phyloP scores from a whole-genome alignment of 2,329 filamentous ascomycete species.

The Dendryphion nanum region DNA sequence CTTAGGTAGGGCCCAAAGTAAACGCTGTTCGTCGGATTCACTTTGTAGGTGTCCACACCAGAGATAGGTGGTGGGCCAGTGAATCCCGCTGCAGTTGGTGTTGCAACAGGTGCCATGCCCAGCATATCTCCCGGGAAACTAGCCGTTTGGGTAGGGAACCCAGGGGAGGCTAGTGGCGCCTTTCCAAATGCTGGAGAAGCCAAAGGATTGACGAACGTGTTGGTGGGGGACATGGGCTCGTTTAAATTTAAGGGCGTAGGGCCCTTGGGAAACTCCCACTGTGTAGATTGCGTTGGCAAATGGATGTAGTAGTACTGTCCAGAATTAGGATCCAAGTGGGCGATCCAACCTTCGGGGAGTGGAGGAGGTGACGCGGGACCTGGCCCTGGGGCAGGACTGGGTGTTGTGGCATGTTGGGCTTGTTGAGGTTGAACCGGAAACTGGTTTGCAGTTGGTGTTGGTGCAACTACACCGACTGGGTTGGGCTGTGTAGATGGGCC shows the following conservation, averaged over 20 bases:
- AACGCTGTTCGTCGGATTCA: conserved; percentile 90
- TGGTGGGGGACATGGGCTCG: conserved; percentile 78
- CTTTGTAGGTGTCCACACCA: conserved; percentile 91
- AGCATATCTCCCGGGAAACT: conserved; percentile 84
- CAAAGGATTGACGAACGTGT: conserved; percentile 48
- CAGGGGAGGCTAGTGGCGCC: conserved; percentile 69
- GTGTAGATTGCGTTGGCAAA: conserved; percentile 88
- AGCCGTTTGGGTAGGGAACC: conserved; percentile 78
- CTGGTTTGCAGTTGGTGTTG: conserved; percentile 29
- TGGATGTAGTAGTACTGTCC: conserved; percentile 99
- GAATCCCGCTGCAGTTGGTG: conserved; percentile 78
- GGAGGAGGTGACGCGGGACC: conserved; percentile 73
- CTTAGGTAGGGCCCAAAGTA: conserved; percentile 96
- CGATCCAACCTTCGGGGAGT: conserved; percentile 96
- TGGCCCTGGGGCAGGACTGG: conserved; percentile 55
- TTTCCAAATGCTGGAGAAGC: conserved; percentile 55
- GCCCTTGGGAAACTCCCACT: conserved; percentile 98
- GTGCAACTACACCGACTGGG: conserved; percentile 21
- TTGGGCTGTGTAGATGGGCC: conserved; percentile 30
- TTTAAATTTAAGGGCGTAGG: conserved; percentile 87
- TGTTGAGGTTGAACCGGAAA: conserved; percentile 15
- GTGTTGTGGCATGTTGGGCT: conserved; percentile 38
- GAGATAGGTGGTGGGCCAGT: conserved; percentile 83
- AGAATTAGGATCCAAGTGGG: conserved; percentile 90
- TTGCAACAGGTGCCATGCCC: conserved; percentile 71